Conservation (phyloP, 2,329 filamentous ascomycete genomes). For the Sporothrix pallida region DNA sequence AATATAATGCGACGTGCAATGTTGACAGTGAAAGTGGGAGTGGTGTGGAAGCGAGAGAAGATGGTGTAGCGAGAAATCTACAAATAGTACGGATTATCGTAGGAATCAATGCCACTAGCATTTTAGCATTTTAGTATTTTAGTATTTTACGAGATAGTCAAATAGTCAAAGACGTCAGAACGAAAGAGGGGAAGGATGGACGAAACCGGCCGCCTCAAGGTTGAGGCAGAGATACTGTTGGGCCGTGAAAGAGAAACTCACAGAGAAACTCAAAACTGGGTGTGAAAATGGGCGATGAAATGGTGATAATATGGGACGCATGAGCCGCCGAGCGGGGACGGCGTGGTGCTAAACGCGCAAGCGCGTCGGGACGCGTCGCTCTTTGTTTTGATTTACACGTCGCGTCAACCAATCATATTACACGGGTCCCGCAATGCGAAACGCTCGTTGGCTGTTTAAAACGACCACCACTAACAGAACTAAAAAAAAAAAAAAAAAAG, state of each 20-base stretch:
- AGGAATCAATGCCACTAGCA: no score
- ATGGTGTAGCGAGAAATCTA: neutral
- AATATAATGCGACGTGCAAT: neutral
- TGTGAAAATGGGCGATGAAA: neutral
- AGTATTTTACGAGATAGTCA: neutral
- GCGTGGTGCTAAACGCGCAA: slow-evolving; percentile 33
- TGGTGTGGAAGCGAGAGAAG: neutral
- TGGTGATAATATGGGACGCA: neutral
- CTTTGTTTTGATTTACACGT: slow-evolving; percentile 37
- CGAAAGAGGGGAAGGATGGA: neutral
- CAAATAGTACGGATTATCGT: no score
- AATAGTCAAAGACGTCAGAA: slow-evolving; percentile 16
- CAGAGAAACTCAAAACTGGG: neutral
- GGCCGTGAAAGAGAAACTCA: neutral
- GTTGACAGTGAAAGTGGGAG: neutral
- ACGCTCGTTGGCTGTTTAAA: slow-evolving; percentile 10
- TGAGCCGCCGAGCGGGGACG: slow-evolving; percentile 14
- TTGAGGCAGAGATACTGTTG: neutral
- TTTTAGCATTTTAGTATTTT: no score
- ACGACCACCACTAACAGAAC: neutral
- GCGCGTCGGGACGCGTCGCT: slow-evolving; percentile 36
- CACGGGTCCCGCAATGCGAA: slow-evolving; percentile 25
- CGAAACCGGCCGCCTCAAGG: neutral
- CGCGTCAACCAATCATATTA: slow-evolving; percentile 36
- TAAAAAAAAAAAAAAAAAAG: no score